Conservation (phyloP, 2,329 filamentous ascomycete genomes). For the Ophiostoma triangulosporum region DNA sequence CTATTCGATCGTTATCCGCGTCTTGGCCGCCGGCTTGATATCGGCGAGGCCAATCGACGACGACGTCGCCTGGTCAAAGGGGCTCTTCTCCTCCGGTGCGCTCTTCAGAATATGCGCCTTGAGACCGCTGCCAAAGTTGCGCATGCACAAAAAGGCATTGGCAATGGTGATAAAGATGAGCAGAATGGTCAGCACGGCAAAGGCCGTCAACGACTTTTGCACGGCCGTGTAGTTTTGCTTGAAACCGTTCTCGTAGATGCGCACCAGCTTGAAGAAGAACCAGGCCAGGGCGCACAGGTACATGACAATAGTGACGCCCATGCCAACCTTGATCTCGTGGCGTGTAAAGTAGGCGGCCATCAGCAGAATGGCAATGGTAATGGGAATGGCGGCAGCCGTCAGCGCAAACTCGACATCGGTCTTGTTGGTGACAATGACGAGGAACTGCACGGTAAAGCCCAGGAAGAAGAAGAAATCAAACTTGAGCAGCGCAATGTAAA, state of each 20-base stretch:
- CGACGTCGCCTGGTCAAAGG: slow-evolving; percentile 35
- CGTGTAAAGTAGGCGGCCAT: slow-evolving; percentile 76
- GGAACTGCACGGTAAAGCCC: slow-evolving; percentile 94
- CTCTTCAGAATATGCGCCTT: slow-evolving; percentile 66
- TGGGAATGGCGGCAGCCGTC: slow-evolving; percentile 77
- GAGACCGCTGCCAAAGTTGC: slow-evolving; percentile 80
- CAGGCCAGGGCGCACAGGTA: slow-evolving; percentile 85
- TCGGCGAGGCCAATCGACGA: slow-evolving; percentile 44
- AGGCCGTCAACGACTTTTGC: slow-evolving; percentile 75
- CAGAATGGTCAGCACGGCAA: slow-evolving; percentile 83
- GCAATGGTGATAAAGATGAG: slow-evolving; percentile 78
- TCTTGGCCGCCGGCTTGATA: slow-evolving; percentile 36
- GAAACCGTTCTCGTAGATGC: slow-evolving; percentile 67
- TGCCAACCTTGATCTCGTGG: slow-evolving; percentile 67
- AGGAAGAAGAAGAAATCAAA: slow-evolving; percentile 99
- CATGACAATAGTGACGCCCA: slow-evolving; percentile 64
- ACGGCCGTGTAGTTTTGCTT: slow-evolving; percentile 58
- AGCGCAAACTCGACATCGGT: slow-evolving; percentile 66
- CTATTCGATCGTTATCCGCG: slow-evolving; percentile 49
- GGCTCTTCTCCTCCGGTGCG: slow-evolving; percentile 35
- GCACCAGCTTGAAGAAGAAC: slow-evolving; percentile 95
- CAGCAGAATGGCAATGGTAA: slow-evolving; percentile 81
- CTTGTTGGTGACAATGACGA: slow-evolving; percentile 69
- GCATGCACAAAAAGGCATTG: slow-evolving; percentile 75
- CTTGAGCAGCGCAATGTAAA: slow-evolving; percentile 94